Conservation (phyloP, 192 early-diverging fungal species). For the Umbelopsis vinacea region DNA sequence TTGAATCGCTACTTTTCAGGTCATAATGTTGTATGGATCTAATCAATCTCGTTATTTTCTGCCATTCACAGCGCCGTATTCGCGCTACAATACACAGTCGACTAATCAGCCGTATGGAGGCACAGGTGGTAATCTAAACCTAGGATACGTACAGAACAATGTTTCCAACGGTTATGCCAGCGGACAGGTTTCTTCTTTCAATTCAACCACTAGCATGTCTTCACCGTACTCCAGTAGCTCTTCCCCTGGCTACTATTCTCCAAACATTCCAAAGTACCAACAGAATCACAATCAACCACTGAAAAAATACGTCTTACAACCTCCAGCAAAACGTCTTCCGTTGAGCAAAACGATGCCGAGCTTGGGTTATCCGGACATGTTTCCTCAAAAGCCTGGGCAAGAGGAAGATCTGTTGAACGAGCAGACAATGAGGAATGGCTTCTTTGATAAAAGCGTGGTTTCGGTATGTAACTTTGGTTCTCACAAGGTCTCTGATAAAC, state of each 20-base stretch:
- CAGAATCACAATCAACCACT: conserved; percentile 32
- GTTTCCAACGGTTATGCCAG: conserved; percentile 15
- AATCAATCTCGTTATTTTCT: not conserved
- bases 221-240: conserved; percentile 55
- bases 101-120: conserved; percentile 19
- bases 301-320: conserved; percentile 50
- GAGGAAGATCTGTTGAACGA: conserved; percentile 59
- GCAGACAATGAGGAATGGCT: conserved; percentile 68
- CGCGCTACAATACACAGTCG: conserved; percentile 20
- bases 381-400: conserved; percentile 51
- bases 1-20: not conserved
- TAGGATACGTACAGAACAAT: conserved; percentile 6
- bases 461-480: conserved; percentile 32
- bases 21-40: not conserved
- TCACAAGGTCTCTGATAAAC: too few species aligned
- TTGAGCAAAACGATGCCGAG: conserved; percentile 43
- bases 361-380: conserved; percentile 61
- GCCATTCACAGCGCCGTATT: conserved; percentile 16
- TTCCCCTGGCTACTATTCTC: conserved; percentile 47
- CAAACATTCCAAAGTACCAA: conserved; percentile 39
- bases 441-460: conserved; percentile 54
- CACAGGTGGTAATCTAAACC: conserved; percentile 8
- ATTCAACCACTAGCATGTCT: conserved; percentile 30
- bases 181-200: conserved; percentile 6
- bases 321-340: conserved; percentile 42